Percentiles rank a stretch among this genome's conserved stretches.
These are phyloP conservation scores for Catharanthus roseus DNA, from an alignment of 257 asterid genomes.

Conservation along the genomic window DNA sequence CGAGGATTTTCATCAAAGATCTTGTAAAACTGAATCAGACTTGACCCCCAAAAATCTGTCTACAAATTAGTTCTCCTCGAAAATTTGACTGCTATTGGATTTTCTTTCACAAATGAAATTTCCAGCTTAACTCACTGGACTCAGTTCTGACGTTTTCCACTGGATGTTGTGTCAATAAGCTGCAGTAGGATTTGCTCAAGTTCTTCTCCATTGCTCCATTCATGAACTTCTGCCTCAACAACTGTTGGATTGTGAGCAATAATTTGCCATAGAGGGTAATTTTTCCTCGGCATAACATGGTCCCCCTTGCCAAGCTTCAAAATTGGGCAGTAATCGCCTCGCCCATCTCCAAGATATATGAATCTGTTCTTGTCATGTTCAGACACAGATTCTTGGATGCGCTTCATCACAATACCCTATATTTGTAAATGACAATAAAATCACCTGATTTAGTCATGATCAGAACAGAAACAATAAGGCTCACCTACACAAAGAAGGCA, in stretches of 20 bases:
- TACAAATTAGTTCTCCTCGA: too few species aligned
- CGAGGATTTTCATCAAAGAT: too few species aligned
- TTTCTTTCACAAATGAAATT: not conserved
- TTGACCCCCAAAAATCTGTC: too few species aligned
- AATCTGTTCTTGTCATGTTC: slow-evolving; percentile 29
- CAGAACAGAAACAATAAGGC: not conserved
- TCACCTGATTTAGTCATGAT: not conserved
- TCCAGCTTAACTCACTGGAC: not conserved
- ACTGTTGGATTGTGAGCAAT: slow-evolving; percentile 33
- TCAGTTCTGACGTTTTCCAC: slow-evolving; percentile 9
- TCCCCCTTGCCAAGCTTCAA: slow-evolving; percentile 59
- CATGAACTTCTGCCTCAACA: slow-evolving; percentile 55
- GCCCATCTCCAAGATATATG: slow-evolving; percentile 75
- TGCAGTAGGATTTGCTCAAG: slow-evolving; percentile 45
- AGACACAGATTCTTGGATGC: slow-evolving; percentile 32
- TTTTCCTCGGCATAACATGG: slow-evolving; percentile 56
- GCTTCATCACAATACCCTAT: slow-evolving; percentile 56
- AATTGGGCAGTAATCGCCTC: slow-evolving; percentile 74
- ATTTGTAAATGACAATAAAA: too few species aligned
- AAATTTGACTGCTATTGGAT: not conserved
- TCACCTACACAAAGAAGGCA: not conserved
- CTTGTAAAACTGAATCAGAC: too few species aligned
- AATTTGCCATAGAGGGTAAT: slow-evolving; percentile 44
- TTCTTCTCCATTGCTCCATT: slow-evolving; percentile 64
- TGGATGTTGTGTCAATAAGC: slow-evolving; percentile 30